These are phyloP conservation scores for Diatrype stigma DNA, from an alignment of 2,329 filamentous ascomycete species.

Conservation along the genomic window DNA sequence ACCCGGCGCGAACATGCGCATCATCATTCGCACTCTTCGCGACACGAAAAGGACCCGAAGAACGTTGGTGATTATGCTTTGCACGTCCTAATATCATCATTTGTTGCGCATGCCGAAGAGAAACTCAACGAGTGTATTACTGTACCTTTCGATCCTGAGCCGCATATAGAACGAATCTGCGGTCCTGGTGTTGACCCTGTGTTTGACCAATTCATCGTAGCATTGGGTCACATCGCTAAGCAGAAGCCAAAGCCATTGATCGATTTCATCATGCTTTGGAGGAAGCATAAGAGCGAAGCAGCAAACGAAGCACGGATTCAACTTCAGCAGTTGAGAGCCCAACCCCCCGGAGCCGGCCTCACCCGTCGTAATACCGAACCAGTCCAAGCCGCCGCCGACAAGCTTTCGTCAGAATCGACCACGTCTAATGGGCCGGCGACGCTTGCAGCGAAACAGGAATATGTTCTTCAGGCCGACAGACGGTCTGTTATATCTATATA, in stretches of 20 bases:
- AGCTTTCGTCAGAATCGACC: constrained; percentile 22
- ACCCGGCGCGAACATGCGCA: constrained; percentile 68
- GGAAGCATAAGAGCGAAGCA: constrained; percentile 90
- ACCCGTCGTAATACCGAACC: constrained; percentile 74
- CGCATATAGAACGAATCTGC: constrained; percentile 83
- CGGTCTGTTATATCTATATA: constrained; percentile 94
- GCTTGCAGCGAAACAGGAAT: constrained; percentile 59
- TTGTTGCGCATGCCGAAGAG: constrained; percentile 93
- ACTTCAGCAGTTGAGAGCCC: constrained; percentile 48
- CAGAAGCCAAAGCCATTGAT: constrained; percentile 93
- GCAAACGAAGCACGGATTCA: constrained; percentile 64
- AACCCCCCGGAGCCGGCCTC: constrained; percentile 42
- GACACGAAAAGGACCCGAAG: constrained; percentile 68
- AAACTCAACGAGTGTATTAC: constrained; percentile 88
- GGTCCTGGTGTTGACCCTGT: constrained; percentile 81
- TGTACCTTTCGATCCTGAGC: constrained; percentile 73
- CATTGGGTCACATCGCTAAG: constrained; percentile 89
- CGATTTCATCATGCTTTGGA: constrained; percentile 97
- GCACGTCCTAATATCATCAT: constrained; percentile 95
- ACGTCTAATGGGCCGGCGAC: constrained; percentile 33
- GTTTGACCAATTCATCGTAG: constrained; percentile 92
- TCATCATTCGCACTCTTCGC: constrained; percentile 72
- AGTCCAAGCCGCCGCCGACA: constrained; percentile 40
- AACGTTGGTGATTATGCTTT: constrained; percentile 97
- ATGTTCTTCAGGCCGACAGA: constrained; percentile 75